A percentile compares a stretch with the other conserved stretches of the same genome.
phyloP scores from a whole-genome alignment of 306 rosid genomes.

The Cucumis melo region DNA sequence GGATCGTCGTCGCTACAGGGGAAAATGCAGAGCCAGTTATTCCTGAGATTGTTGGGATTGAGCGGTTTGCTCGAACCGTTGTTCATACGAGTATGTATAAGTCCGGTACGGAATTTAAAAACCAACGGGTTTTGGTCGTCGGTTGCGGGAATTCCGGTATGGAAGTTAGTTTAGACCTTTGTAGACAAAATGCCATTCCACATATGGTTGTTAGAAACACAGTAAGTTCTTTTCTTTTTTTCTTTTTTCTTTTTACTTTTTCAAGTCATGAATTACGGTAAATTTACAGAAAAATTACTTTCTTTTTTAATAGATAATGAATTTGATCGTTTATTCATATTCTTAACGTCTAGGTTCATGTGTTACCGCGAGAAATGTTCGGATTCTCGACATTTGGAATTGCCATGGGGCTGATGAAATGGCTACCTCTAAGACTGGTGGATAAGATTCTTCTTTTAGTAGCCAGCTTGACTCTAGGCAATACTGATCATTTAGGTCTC shows the following conservation, averaged over 20 bases:
- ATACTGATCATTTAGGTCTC: conserved; percentile 62
- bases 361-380: conserved; percentile 75
- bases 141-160: conserved; percentile 99
- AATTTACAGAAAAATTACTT: too few relatives aligned
- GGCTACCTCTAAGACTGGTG: conserved; percentile 53
- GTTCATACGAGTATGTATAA: conserved; percentile 52
- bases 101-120: conserved; percentile 40
- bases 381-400: conserved; percentile 79
- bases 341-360: conserved; percentile 44
- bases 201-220: conserved; percentile 78
- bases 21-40: conserved; percentile 79
- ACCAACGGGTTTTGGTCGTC: conserved; percentile 55
- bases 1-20: conserved; percentile 82
- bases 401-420: conserved; percentile 58
- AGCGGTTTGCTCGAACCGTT: conserved; percentile 31
- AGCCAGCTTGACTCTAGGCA: conserved; percentile 43
- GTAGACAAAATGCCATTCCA: conserved; percentile 62
- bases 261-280: neutral
- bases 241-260: neutral
- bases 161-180: conserved; percentile 96
- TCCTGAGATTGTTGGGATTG: conserved; percentile 48
- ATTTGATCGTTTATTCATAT: conserved; percentile 2
- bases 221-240: conserved; percentile 23
- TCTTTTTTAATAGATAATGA: too few relatives aligned
- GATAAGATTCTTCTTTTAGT: conserved; percentile 50